Conservation (phyloP, 305 asterid genomes). For the Solanum hybrid region DNA sequence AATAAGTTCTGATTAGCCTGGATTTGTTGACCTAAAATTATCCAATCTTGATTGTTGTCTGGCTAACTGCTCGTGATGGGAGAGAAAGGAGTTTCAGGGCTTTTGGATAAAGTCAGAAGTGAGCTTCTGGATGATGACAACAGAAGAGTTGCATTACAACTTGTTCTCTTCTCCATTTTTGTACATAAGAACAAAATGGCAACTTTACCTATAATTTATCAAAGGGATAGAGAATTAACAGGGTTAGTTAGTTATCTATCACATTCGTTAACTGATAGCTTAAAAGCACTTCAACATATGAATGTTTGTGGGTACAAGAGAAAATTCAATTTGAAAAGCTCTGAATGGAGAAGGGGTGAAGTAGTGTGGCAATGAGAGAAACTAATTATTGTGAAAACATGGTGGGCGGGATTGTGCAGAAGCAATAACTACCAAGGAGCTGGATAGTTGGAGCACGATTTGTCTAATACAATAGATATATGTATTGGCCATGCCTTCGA, state of each 20-base stretch:
- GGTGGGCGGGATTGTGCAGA: neutral
- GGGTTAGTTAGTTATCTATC: neutral
- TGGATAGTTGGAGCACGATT: neutral
- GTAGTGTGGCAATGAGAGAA: neutral
- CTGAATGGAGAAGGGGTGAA: neutral
- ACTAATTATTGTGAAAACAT: neutral
- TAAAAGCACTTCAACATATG: neutral
- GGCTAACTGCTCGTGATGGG: neutral
- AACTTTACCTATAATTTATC: neutral
- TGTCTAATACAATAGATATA: neutral
- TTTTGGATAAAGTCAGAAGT: neutral
- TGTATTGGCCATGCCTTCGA: neutral
- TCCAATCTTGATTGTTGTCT: neutral
- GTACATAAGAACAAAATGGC: neutral
- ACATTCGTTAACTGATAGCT: neutral
- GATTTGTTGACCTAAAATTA: neutral
- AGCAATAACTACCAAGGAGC: neutral
- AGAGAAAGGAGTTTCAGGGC: neutral
- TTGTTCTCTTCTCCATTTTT: neutral
- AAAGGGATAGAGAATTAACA: neutral
- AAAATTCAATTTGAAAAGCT: neutral
- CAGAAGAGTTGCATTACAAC: neutral
- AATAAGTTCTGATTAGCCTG: neutral
- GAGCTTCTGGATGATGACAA: neutral
- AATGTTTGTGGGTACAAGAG: neutral